Base-by-base conservation (phyloP, 495 filamentous ascomycete species). In the Xylaria bambusicola region DNA sequence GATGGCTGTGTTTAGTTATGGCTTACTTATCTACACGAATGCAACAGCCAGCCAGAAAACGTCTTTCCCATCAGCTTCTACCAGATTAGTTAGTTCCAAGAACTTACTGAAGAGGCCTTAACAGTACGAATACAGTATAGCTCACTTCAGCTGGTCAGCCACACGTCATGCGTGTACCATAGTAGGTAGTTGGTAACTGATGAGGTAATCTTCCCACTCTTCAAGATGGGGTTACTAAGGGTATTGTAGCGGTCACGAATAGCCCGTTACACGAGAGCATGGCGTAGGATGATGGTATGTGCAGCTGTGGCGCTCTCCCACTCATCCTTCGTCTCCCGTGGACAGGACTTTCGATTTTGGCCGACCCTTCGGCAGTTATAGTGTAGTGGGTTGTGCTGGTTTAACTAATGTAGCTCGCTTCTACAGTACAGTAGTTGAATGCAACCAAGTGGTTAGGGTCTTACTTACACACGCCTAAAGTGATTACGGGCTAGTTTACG, bases 341-440 rank as follows among this genome's bases (percentile, higher is more conserved):
- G 26, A 17, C 18, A 29, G 23, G 35, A 41, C 33, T 41, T 15
- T 33, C 9, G 38, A 36, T 54, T 15, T 26, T 9, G 38, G 20
- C n/a, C n/a, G 21, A 54, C 44, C 52, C 52, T 54, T 44, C 52
- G 52, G 52, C 26, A 54, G 36, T 54, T 42, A 33, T 13, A 24
- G 7, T 3, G 5, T 18, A 18, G 23, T 27, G 21, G 36, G 27
- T 17, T n/a, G n/a, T n/a, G n/a, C n/a, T n/a, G n/a, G n/a, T n/a
- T n/a, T n/a, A n/a, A n/a, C n/a, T n/a, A n/a, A n/a, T n/a, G n/a
- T n/a, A n/a, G n/a, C n/a, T n/a, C n/a, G n/a, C n/a, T n/a, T n/a
- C n/a, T n/a, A n/a, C n/a, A n/a, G 8, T 18, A n/a, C 50, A 23
- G 36, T 5, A 23, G 31, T 7, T 38, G 31, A 33, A 17, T 17